These are phyloP conservation scores for Calonectria fujianensis DNA, from an alignment of 2,329 filamentous ascomycete species.

Conservation along the genomic window DNA sequence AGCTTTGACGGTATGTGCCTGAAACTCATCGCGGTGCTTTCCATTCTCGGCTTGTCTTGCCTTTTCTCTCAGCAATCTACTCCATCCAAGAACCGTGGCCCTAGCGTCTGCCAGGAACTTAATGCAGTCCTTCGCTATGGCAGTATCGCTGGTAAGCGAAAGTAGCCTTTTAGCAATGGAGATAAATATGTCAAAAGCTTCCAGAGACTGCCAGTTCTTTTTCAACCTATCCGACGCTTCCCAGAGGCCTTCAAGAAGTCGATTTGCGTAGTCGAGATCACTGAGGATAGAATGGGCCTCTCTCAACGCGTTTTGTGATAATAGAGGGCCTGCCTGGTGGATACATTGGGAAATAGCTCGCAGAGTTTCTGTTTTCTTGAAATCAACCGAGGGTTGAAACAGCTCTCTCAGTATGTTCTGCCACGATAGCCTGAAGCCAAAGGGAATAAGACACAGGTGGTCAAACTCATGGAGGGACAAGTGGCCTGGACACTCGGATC, in stretches of 20 bases:
- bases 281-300: constrained; percentile 17
- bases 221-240: not conserved
- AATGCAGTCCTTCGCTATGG: not conserved
- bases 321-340: constrained; percentile 43
- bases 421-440: constrained; percentile 47
- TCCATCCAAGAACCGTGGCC: not conserved
- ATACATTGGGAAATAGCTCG: constrained; percentile 48
- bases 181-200: not conserved
- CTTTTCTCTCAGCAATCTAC: not conserved
- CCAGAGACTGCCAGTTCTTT: not conserved
- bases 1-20: not conserved
- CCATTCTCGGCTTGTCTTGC: not conserved
- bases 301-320: accelerated
- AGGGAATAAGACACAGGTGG: constrained; percentile 50
- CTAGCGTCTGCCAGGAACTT: not conserved
- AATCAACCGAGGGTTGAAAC: constrained; percentile 47
- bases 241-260: not conserved
- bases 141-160: not conserved
- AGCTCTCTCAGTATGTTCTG: constrained; percentile 50
- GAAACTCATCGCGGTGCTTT: not conserved
- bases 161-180: not conserved
- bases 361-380: constrained; percentile 48
- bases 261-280: not conserved
- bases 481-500: constrained; percentile 39
- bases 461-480: constrained; percentile 74